A percentile compares a stretch with the other conserved stretches of the same genome.
These are phyloP conservation scores for Trichosporon coremiiforme DNA, from an alignment of 1,284 basidiomycete species.

Conservation along the genomic window DNA sequence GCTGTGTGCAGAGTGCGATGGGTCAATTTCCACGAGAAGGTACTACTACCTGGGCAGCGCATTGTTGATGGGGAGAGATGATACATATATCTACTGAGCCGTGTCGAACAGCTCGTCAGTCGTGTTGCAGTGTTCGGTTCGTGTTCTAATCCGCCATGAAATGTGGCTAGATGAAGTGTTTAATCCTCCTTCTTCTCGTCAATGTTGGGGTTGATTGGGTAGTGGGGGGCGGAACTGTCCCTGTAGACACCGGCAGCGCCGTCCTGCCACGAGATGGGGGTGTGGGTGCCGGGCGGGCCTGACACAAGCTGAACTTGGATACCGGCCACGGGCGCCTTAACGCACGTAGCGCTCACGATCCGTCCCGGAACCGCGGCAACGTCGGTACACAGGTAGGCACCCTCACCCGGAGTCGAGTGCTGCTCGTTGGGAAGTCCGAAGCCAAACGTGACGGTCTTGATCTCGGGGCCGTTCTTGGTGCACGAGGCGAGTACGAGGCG, in stretches of 20 bases:
- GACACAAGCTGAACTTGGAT: not conserved
- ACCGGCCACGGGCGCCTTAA: not conserved
- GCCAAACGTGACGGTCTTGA: slow-evolving; percentile 3
- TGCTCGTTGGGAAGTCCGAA: not conserved
- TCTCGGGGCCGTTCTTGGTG: slow-evolving; percentile 9
- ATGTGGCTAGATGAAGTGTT: not conserved
- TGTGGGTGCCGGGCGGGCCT: not conserved
- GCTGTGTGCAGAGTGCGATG: too few relatives aligned
- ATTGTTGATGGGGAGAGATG: not conserved
- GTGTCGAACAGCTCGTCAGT: not conserved
- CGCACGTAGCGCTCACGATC: not conserved
- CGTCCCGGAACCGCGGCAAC: not conserved
- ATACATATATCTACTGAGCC: not conserved
- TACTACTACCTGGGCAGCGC: too few relatives aligned
- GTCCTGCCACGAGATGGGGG: slow-evolving; percentile 13
- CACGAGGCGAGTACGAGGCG: slow-evolving; percentile 1
- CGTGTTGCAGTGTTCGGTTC: not conserved
- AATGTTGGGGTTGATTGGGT: not conserved
- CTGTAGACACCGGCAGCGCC: not conserved
- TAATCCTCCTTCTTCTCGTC: not conserved
- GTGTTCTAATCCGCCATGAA: too few relatives aligned
- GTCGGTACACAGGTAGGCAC: not conserved
- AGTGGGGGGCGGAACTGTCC: not conserved
- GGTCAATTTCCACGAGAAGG: too few relatives aligned
- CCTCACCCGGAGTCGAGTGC: not conserved